phyloP scores from a whole-genome alignment of 192 early-diverging fungal species.

The Rhizoclosmatium globosum region DNA sequence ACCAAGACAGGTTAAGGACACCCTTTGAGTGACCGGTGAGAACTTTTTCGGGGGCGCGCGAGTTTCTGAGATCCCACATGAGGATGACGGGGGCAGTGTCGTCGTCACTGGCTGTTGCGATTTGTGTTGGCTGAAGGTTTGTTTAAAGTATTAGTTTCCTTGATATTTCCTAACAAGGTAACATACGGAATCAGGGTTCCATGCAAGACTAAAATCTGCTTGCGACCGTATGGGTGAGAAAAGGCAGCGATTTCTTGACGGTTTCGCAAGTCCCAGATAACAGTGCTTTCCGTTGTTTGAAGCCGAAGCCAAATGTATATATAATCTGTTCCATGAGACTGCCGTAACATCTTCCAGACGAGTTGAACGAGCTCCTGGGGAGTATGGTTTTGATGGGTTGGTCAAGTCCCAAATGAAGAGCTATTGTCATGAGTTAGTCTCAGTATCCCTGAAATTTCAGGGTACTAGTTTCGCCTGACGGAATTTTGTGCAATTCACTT shows the following conservation, averaged over 20 bases:
- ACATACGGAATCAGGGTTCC: conserved; percentile 83
- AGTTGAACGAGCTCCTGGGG: conserved; percentile 84
- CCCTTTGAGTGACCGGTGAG: conserved; percentile 90
- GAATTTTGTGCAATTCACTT: no score
- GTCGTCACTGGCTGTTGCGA: conserved; percentile 92
- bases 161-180: not conserved
- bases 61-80: conserved; percentile 97
- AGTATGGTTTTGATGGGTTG: conserved; percentile 86
- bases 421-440: conserved; percentile 44
- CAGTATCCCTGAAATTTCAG: no score
- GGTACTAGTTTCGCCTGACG: no score
- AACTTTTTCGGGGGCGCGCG: conserved; percentile 85
- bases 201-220: conserved; percentile 81
- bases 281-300: conserved; percentile 91
- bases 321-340: conserved; percentile 92
- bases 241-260: conserved; percentile 87
- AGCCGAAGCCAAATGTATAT: conserved; percentile 92
- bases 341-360: conserved; percentile 89
- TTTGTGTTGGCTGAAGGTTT: conserved; percentile 80
- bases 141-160: not conserved
- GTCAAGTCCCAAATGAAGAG: conserved; percentile 95
- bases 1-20: conserved; percentile 93
- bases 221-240: conserved; percentile 68
- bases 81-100: conserved; percentile 87
- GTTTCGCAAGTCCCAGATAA: conserved; percentile 95